These are phyloP conservation scores for Rubus idaeus DNA, from an alignment of 306 rosid species.

Conservation along the genomic window DNA sequence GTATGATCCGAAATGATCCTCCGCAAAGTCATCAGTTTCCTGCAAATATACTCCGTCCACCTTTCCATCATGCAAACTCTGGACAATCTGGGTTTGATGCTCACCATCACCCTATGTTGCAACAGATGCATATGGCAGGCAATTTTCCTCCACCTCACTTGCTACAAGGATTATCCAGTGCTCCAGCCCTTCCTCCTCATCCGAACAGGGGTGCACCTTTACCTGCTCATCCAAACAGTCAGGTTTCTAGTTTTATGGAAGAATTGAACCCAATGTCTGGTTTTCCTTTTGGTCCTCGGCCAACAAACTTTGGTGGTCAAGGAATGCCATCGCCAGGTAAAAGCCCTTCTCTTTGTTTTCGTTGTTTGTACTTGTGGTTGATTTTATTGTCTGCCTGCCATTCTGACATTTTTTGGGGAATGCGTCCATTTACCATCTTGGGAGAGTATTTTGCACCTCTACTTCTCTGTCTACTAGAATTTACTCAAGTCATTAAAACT, in stretches of 20 bases:
- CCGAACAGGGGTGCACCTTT: conserved; percentile 36
- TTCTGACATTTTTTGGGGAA: neutral
- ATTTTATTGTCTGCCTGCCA: neutral
- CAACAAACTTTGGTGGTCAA: conserved; percentile 56
- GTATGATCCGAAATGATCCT: conserved; percentile 55
- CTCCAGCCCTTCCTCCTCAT: conserved; percentile 53
- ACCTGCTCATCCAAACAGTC: conserved; percentile 46
- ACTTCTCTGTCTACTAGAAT: neutral
- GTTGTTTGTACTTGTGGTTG: conserved; percentile 14
- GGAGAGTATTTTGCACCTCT: neutral
- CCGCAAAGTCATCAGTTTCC: conserved; percentile 66
- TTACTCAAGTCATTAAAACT: neutral
- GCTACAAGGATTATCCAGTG: conserved; percentile 69
- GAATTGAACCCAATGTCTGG: conserved; percentile 64
- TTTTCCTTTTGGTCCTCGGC: conserved; percentile 66
- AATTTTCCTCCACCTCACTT: conserved; percentile 67
- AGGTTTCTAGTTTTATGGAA: conserved; percentile 56
- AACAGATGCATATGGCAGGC: conserved; percentile 71
- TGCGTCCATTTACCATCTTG: neutral
- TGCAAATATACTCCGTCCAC: conserved; percentile 69
- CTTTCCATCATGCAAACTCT: conserved; percentile 56
- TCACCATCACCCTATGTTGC: conserved; percentile 69
- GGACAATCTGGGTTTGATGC: conserved; percentile 64
- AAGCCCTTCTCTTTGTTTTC: conserved; percentile 14
- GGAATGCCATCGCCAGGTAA: conserved; percentile 74